A percentile compares a stretch with the other conserved stretches of the same genome.
phyloP scores from a whole-genome alignment of 2,329 filamentous ascomycete species.

The Neocatenulostroma microsporum region DNA sequence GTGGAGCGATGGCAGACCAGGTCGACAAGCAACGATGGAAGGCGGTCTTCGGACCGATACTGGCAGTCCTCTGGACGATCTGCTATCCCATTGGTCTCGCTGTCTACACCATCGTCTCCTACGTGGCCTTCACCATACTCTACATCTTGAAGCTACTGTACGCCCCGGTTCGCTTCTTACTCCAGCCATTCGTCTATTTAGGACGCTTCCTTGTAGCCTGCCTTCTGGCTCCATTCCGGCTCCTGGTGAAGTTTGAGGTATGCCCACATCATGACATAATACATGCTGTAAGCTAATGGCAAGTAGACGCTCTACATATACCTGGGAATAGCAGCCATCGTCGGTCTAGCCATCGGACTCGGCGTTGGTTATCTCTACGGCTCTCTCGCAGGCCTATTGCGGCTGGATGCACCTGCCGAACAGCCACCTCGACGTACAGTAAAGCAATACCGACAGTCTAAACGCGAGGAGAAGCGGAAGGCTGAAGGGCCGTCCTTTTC shows the following conservation, averaged over 20 bases:
- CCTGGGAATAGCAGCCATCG: constrained; percentile 57
- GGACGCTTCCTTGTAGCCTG: constrained; percentile 35
- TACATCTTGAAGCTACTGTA: constrained; percentile 42
- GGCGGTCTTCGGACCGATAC: no score
- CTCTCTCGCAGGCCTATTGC: constrained; percentile 23
- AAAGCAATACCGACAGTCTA: constrained; percentile 28
- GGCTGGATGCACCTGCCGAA: constrained; percentile 15
- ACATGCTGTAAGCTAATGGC: no score
- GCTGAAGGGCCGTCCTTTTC: constrained; percentile 13
- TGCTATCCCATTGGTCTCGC: no score
- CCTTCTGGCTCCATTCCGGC: constrained; percentile 41
- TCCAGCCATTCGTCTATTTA: constrained; percentile 47
- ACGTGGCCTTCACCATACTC: constrained; percentile 32
- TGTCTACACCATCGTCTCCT: constrained; percentile 33
- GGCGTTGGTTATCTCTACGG: constrained; percentile 51
- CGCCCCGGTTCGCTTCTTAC: constrained; percentile 37
- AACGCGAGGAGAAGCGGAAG: constrained; percentile 19
- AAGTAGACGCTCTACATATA: constrained; percentile 47
- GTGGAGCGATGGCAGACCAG: no score
- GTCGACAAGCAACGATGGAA: no score
- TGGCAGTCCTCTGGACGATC: no score
- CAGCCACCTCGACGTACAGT: constrained; percentile 17
- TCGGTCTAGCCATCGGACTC: constrained; percentile 59
- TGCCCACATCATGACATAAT: constrained; percentile 16
- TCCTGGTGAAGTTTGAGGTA: constrained; percentile 52